These are phyloP conservation scores for Vickermania ingenoplastis DNA, from an alignment of 208 protist genomes.

Conservation along the genomic window DNA sequence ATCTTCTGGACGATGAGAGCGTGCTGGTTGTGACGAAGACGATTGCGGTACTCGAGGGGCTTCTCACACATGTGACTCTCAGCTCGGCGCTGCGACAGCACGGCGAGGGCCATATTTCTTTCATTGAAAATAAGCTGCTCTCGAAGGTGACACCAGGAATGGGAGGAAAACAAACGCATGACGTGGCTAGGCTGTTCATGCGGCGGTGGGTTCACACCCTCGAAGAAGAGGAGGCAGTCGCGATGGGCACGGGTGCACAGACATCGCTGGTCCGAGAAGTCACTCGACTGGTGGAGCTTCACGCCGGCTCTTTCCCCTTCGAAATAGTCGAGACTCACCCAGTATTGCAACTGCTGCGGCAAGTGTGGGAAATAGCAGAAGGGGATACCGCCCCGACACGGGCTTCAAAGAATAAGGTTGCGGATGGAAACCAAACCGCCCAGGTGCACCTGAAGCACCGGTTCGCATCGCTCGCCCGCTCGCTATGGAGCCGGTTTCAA, in stretches of 20 bases:
- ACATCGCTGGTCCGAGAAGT: slow-evolving; percentile 31
- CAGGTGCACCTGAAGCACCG: slow-evolving; percentile 33
- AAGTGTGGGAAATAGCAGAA: slow-evolving; percentile 26
- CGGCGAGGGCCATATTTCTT: slow-evolving; percentile 33
- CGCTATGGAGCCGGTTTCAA: slow-evolving; percentile 52
- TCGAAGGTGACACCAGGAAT: slow-evolving; percentile 13
- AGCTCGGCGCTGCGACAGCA: slow-evolving; percentile 17
- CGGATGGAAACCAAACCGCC: slow-evolving; percentile 13
- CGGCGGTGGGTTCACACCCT: slow-evolving; percentile 51
- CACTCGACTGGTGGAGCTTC: slow-evolving; percentile 17
- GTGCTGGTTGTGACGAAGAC: slow-evolving; percentile 53
- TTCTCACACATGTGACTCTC: slow-evolving; percentile 43
- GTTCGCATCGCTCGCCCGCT: slow-evolving; percentile 38
- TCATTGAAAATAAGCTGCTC: slow-evolving; percentile 63
- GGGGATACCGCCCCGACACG: background rate
- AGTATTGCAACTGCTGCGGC: slow-evolving; percentile 44
- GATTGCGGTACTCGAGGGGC: slow-evolving; percentile 51
- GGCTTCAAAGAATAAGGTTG: background rate
- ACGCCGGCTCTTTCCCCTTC: slow-evolving; percentile 39
- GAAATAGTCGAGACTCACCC: slow-evolving; percentile 39
- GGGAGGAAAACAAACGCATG: slow-evolving; percentile 22
- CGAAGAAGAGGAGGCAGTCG: background rate
- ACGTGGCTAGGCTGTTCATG: slow-evolving; percentile 51
- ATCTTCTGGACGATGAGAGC: slow-evolving; percentile 65
- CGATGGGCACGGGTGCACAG: slow-evolving; percentile 16